Conservation (phyloP, 192 early-diverging fungal genomes). For the Thamnidium elegans region DNA sequence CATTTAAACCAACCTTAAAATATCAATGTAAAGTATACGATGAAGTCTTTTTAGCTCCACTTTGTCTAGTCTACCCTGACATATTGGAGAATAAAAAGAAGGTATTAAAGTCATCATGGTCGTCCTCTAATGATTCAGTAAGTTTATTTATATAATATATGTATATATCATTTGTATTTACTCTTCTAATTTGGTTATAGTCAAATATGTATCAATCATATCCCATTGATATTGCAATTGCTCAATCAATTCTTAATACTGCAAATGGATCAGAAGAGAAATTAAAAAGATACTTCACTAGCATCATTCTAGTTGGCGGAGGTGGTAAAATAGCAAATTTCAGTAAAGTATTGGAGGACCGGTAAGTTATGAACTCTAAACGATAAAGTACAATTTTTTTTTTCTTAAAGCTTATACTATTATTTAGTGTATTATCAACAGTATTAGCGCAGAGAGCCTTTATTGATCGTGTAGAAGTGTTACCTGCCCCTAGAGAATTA, state of each 20-base stretch:
- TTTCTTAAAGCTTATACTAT: too few species aligned
- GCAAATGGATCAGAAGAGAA: constrained; percentile 63
- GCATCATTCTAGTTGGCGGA: constrained; percentile 84
- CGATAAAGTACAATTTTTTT: constrained; percentile 8
- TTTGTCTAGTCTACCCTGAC: constrained; percentile 30
- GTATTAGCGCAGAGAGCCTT: constrained; percentile 36
- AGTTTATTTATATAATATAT: constrained; percentile 23
- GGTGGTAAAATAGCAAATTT: constrained; percentile 73
- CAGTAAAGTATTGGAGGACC: constrained; percentile 57
- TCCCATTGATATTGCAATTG: constrained; percentile 67
- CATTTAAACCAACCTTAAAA: constrained; percentile 63
- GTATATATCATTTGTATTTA: background rate
- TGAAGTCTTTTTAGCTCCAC: constrained; percentile 74
- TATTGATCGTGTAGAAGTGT: constrained; percentile 60
- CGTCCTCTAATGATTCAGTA: constrained; percentile 14
- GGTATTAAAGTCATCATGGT: constrained; percentile 25
- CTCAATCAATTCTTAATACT: constrained; percentile 61
- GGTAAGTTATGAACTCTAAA: constrained; percentile 29
- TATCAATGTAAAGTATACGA: constrained; percentile 87
- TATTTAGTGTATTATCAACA: constrained; percentile 25
- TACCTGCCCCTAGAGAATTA: constrained; percentile 79
- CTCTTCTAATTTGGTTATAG: background rate
- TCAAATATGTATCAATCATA: constrained; percentile 25
- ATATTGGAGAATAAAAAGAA: constrained; percentile 28
- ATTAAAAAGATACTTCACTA: constrained; percentile 67